These are phyloP conservation scores for Russula emetica DNA, from an alignment of 768 basidiomycete species.

Conservation along the genomic window DNA sequence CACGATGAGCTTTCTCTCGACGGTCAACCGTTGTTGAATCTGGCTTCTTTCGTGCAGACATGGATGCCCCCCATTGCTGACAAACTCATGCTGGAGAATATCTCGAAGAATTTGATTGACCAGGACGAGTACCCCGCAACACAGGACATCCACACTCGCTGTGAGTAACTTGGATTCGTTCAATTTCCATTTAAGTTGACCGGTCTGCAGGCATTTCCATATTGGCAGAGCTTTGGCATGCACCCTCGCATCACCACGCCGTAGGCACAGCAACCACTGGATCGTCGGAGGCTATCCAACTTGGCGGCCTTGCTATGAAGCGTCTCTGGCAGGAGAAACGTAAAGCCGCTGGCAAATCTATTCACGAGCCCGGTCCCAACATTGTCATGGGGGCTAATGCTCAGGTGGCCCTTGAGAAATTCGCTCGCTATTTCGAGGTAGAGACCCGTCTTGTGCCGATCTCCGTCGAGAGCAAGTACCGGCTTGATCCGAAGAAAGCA, in stretches of 20 bases:
- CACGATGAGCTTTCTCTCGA: constrained; percentile 62
- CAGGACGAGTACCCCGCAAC: constrained; percentile 66
- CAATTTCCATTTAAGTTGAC: constrained; percentile 37
- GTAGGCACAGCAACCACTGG: constrained; percentile 71
- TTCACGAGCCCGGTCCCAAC: constrained; percentile 62
- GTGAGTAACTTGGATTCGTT: constrained; percentile 4
- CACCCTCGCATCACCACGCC: constrained; percentile 48
- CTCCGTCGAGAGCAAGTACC: constrained; percentile 64
- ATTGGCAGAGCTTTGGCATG: constrained; percentile 66
- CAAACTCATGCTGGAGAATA: constrained; percentile 59
- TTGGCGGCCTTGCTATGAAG: constrained; percentile 70
- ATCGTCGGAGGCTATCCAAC: constrained; percentile 66
- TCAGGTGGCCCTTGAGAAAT: constrained; percentile 67
- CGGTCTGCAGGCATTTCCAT: constrained; percentile 46
- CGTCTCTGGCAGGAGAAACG: constrained; percentile 64
- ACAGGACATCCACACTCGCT: constrained; percentile 34
- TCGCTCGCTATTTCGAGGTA: constrained; percentile 64
- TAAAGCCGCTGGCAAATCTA: constrained; percentile 60
- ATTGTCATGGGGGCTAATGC: constrained; percentile 66
- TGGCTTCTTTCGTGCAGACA: constrained; percentile 65
- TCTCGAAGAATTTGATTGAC: constrained; percentile 65
- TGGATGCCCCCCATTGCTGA: constrained; percentile 54
- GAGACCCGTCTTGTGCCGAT: constrained; percentile 63
- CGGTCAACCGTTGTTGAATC: constrained; percentile 53
- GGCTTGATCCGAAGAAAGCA: constrained; percentile 65